These are phyloP conservation scores for Cicer chorassanicum DNA, from an alignment of 306 rosid genomes.

Conservation along the genomic window DNA sequence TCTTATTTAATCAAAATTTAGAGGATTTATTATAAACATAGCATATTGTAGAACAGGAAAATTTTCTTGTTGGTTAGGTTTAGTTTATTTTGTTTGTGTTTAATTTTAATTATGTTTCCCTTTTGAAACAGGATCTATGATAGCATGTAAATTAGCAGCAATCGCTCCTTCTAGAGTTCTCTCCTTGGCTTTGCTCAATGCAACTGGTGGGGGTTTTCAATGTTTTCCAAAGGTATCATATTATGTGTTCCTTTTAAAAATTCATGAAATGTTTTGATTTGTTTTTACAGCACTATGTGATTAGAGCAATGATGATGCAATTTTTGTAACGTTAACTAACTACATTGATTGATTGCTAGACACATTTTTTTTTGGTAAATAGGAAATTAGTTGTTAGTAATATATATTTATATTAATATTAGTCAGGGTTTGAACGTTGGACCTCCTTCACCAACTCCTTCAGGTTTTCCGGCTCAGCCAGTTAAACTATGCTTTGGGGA, in stretches of 20 bases:
- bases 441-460: too few relatives aligned
- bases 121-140: constrained; percentile 79
- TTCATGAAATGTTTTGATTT: constrained; percentile 11
- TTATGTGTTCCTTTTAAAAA: neutral
- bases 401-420: too few relatives aligned
- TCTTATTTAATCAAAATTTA: neutral
- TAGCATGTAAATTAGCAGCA: constrained; percentile 89
- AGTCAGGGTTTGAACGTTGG: too few relatives aligned
- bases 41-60: neutral
- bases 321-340: neutral
- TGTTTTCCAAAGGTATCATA: constrained; percentile 86
- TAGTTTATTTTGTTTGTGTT: constrained; percentile 4
- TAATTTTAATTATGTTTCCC: constrained; percentile 8
- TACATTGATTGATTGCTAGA: neutral
- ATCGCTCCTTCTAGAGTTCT: constrained; percentile 79
- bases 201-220: constrained; percentile 87
- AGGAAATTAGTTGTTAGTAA: too few relatives aligned
- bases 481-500: too few relatives aligned
- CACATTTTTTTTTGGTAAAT: neutral
- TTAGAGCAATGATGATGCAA: constrained; percentile 9
- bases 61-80: neutral
- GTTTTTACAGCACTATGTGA: neutral
- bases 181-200: constrained; percentile 92
- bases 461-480: too few relatives aligned
- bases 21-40: neutral